phyloP scores from a whole-genome alignment of 2,329 filamentous ascomycete species.

The Aspergillus arachidicola region DNA sequence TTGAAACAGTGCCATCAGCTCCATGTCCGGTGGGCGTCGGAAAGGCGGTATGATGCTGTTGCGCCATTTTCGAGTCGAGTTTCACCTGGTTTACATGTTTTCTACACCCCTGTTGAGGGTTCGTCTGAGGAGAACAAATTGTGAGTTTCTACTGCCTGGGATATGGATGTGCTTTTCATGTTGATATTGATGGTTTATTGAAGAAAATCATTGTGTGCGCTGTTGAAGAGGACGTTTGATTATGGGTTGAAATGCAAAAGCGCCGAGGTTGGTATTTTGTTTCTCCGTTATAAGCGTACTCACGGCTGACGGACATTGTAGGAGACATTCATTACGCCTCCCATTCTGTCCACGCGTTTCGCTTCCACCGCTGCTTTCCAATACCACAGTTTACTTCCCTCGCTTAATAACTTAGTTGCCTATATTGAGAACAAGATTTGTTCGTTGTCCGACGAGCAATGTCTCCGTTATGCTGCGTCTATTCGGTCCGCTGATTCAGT shows the following conservation, averaged over 20 bases:
- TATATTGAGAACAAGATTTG: slow-evolving; percentile 61
- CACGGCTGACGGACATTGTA: slow-evolving; percentile 25
- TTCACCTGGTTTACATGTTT: slow-evolving; percentile 79
- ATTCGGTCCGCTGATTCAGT: slow-evolving; percentile 63
- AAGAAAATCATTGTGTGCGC: slow-evolving; percentile 58
- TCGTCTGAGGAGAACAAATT: not conserved
- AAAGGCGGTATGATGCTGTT: slow-evolving; percentile 58
- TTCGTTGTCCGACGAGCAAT: slow-evolving; percentile 50
- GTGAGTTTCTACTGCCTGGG: not conserved
- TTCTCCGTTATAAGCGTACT: not conserved
- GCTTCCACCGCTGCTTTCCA: slow-evolving; percentile 67
- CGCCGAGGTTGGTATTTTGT: slow-evolving; percentile 44
- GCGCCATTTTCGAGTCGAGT: slow-evolving; percentile 74
- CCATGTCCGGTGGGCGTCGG: slow-evolving; percentile 77
- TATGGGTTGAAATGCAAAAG: slow-evolving; percentile 57
- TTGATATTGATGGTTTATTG: not conserved
- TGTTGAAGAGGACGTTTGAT: slow-evolving; percentile 62
- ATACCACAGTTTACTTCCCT: slow-evolving; percentile 68
- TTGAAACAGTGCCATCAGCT: slow-evolving; percentile 70
- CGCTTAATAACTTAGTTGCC: slow-evolving; percentile 56
- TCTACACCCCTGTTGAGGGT: slow-evolving; percentile 61
- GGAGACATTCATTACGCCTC: slow-evolving; percentile 65
- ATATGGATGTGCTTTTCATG: not conserved
- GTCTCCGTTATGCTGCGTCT: slow-evolving; percentile 51
- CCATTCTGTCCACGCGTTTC: slow-evolving; percentile 60